Base-by-base conservation (phyloP, 129 eudicot species). In the Rutidosis leptorrhynchoides region DNA sequence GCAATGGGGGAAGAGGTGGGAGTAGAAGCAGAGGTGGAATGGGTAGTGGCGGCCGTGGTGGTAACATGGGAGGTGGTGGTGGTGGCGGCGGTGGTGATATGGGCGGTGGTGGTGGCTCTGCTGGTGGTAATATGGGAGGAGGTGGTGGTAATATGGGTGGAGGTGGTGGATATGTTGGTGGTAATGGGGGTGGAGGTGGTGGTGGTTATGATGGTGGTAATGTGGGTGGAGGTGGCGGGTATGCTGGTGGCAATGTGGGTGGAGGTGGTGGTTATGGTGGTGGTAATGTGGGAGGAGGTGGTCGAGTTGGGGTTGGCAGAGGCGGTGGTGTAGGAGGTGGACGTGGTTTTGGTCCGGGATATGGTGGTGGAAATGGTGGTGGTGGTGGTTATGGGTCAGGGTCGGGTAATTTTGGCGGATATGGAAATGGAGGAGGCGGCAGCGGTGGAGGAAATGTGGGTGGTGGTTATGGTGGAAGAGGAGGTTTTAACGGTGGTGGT, bases 391-490 rank as follows among this genome's bases (percentile, higher is more conserved):
- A 33, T 64, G 80, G 64, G 12, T 49, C 74, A 5, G 76, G 83
- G 40, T 62, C 80, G 2, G 80, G 83, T 4, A 66, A 61, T 32
- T 64, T 74, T 28, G 82, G 85, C 37, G 82, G 79, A 17, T 64
- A 35, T 68, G 78, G 59, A 11, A 67, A 45, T 19, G 78, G 77
- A 42, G 79, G 77, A 27, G 48, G 40, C 22, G 81, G 76, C 5
- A 66, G 73, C 1, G 71, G 77, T 1, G 71, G 77, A 40, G 74
- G 77, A 9, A 25, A 33, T 19, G 72, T 20, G 15, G 74, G 74
- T 7, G 72, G 76, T 16, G 74, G 73, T 4, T 69, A 71, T 45
- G 81, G 81, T 54, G 56, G 77, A 21, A 73, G 74, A 46, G 78
- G 77, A 29, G 78, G 71, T 58, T 58, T 28, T 29, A 69, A 60